Evolutionary conservation across 2,329 filamentous ascomycete species (phyloP).

Genomic region (Xylariaceae sp.): DNA sequence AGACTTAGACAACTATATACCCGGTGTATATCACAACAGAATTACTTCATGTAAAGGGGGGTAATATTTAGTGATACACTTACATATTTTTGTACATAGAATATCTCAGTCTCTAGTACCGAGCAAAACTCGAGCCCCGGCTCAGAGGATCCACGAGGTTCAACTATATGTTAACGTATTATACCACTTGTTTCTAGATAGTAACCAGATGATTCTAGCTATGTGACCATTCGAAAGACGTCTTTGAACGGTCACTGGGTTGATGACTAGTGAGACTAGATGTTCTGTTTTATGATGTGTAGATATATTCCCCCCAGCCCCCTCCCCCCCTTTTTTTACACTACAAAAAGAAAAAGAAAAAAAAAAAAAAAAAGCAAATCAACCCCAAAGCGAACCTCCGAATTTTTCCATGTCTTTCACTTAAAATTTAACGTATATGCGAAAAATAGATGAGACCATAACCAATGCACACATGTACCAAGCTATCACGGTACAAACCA

Average conservation of each 20-base stretch:
- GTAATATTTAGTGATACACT: background rate
- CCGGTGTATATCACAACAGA: too few relatives aligned
- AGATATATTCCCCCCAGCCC: background rate
- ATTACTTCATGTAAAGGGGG: background rate
- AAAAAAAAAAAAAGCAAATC: too few relatives aligned
- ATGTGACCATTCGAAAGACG: background rate
- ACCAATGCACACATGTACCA: background rate
- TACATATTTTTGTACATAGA: constrained; percentile 4
- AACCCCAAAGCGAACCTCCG: too few relatives aligned
- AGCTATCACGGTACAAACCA: background rate
- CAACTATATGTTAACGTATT: background rate
- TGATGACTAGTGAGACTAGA: background rate
- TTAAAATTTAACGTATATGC: background rate
- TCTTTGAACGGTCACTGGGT: too few relatives aligned
- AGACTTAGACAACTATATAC: constrained; percentile 55
- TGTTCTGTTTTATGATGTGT: background rate
- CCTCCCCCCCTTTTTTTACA: background rate
- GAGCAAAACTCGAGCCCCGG: background rate
- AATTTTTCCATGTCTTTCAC: background rate
- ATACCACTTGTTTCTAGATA: background rate
- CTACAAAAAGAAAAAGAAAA: too few relatives aligned
- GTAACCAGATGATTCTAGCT: background rate
- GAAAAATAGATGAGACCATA: background rate
- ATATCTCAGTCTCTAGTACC: background rate
- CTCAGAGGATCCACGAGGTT: background rate